phyloP scores from a whole-genome alignment of 129 eudicot genomes.

The Glebionis coronaria region DNA sequence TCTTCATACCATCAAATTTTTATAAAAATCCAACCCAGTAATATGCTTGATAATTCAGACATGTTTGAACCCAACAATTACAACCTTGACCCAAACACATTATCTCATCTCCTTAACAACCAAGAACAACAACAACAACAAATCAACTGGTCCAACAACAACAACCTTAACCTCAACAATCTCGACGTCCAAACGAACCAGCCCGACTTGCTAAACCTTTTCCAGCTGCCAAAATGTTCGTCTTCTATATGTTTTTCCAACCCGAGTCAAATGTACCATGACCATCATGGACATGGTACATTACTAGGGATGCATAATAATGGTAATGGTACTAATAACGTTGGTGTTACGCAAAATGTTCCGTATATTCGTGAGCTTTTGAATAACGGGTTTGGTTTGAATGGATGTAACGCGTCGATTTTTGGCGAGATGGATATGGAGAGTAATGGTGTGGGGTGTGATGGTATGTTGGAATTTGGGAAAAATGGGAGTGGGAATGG shows the following conservation, averaged over 20 bases:
- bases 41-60: conserved; percentile 38
- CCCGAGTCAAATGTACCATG: conserved; percentile 40
- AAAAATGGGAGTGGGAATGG: conserved; percentile 33
- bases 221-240: conserved; percentile 54
- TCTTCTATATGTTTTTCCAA: conserved; percentile 48
- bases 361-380: no score
- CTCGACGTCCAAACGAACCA: conserved; percentile 12
- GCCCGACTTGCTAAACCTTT: conserved; percentile 56
- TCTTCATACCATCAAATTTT: conserved; percentile 5
- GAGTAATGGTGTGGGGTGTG: conserved; percentile 34
- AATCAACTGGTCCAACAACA: conserved; percentile 8
- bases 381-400: conserved; percentile 37
- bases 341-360: no score
- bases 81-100: conserved; percentile 41
- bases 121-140: conserved; percentile 31
- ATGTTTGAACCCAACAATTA: conserved; percentile 41
- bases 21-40: not conserved
- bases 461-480: conserved; percentile 16
- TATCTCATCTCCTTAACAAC: conserved; percentile 21
- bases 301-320: no score
- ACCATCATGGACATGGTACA: conserved; percentile 12
- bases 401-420: conserved; percentile 34
- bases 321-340: no score
- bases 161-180: conserved; percentile 6
- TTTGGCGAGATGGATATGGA: conserved; percentile 52